Evolutionary conservation across 805 yeast species (phyloP), one percentile per base, ranked within the genome.

Genomic region (Clavispora asparagi): DNA sequence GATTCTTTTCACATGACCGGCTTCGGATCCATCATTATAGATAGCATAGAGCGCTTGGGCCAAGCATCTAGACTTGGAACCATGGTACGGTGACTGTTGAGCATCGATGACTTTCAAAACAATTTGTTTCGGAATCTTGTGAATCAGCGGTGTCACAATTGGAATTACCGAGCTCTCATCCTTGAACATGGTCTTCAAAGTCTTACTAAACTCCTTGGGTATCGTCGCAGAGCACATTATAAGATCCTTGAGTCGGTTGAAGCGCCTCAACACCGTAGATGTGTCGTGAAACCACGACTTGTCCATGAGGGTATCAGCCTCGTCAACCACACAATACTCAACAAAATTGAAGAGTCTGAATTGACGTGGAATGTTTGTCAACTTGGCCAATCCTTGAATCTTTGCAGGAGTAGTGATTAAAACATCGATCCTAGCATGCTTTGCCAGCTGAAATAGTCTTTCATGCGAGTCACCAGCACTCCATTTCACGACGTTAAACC

Each of bases 271-370:
- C 1, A 79, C 77, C 2, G 70, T 63, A 50, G 79, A 75, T 2
- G 96, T 87, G 41, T 80, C 82, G 25, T 75, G 74, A 10, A 82
- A 63, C 76, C 90, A 91, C 0, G 94, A 83, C 43, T 80, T 78
- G 60, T 91, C 96, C 81, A 91, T 76, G 46, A 92, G 68, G 0
- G 96, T 86, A 65, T 92, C 99, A 0, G 99, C 98, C 64, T 92
- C 99, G 61, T 92, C 99, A 12, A 87, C 78, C 1, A 87, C 92
- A 39, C 85, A 72, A 57, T 76, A 84, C 26, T 74, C 72, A 6
- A 84, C 80, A 12, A 68, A 61, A 40, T 63, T 63, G 49, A 79
- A 68, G 23, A 67, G 57, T 32, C 73, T 62, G 50, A 65, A 70
- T 5, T 64, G 76, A 52, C 48, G 55, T 42, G 59, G 50, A 27